Evolutionary conservation across 257 asterid species (phyloP).

Genomic region (Paulownia fortunei): DNA sequence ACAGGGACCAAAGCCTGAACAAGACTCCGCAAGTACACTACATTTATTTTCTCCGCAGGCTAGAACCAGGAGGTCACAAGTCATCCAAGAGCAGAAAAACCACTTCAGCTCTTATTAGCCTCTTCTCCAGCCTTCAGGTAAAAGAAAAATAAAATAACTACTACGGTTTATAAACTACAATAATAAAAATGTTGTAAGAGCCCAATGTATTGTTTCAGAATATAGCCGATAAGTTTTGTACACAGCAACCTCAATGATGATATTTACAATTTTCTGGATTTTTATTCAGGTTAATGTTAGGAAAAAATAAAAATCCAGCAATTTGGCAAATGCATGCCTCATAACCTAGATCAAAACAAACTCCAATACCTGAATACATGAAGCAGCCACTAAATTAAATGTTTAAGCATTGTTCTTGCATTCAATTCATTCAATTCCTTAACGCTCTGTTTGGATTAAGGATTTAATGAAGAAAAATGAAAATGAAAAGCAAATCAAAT

Average conservation of each 20-base stretch:
- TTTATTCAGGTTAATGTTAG: neutral
- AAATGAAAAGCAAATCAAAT: neutral
- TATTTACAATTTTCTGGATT: neutral
- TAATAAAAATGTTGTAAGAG: neutral
- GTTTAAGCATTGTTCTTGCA: neutral
- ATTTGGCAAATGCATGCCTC: neutral
- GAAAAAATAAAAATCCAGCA: neutral
- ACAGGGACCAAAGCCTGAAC: slow-evolving; percentile 21
- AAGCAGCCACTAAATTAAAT: neutral
- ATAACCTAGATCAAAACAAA: neutral
- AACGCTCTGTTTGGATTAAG: neutral
- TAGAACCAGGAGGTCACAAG: slow-evolving; percentile 27
- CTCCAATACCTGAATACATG: neutral
- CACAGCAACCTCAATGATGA: slow-evolving; percentile 2
- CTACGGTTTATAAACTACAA: neutral
- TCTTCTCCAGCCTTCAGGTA: slow-evolving; percentile 43
- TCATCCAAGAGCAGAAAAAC: slow-evolving; percentile 12
- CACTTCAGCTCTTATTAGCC: slow-evolving; percentile 34
- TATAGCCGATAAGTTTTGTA: neutral
- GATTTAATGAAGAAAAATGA: neutral
- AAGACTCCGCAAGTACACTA: neutral
- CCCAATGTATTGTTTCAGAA: too few relatives aligned
- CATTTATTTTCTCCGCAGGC: slow-evolving; percentile 35
- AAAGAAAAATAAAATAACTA: neutral
- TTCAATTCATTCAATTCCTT: neutral